Evolutionary conservation across 2,329 filamentous ascomycete species (phyloP).

Genomic region (Fusarium coicis): DNA sequence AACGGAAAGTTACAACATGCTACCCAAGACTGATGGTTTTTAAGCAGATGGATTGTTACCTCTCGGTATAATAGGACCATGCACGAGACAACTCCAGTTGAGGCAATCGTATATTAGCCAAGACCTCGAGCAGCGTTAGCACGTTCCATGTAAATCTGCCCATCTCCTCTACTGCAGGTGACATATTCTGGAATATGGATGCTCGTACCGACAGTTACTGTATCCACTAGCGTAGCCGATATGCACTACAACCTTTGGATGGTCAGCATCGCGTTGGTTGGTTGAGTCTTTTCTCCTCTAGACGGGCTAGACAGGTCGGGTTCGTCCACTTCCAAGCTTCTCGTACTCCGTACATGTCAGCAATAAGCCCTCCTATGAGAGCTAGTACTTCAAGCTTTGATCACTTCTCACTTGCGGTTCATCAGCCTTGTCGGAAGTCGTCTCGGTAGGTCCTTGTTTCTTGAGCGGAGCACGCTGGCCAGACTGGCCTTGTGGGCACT

Average conservation of each 20-base stretch:
- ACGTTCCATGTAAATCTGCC: not conserved
- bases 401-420: constrained; percentile 14
- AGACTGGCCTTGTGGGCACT: not conserved
- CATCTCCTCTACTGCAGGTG: not conserved
- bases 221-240: not conserved
- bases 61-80: not conserved
- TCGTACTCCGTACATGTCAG: not conserved
- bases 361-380: constrained; percentile 6
- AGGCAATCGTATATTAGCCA: not conserved
- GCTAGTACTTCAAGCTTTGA: not conserved
- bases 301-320: not conserved
- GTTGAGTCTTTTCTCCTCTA: not conserved
- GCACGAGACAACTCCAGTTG: not conserved
- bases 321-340: constrained; percentile 16
- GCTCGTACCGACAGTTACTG: not conserved
- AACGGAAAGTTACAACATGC: not conserved
- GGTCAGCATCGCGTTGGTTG: constrained; percentile 14
- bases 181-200: not conserved
- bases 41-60: not conserved
- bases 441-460: constrained; percentile 2
- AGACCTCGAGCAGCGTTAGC: not conserved
- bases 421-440: constrained; percentile 17
- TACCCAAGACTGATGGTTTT: not conserved
- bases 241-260: constrained; percentile 3
- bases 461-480: not conserved